phyloP scores from a whole-genome alignment of 257 asterid genomes.

The Hygrophila difformis region DNA sequence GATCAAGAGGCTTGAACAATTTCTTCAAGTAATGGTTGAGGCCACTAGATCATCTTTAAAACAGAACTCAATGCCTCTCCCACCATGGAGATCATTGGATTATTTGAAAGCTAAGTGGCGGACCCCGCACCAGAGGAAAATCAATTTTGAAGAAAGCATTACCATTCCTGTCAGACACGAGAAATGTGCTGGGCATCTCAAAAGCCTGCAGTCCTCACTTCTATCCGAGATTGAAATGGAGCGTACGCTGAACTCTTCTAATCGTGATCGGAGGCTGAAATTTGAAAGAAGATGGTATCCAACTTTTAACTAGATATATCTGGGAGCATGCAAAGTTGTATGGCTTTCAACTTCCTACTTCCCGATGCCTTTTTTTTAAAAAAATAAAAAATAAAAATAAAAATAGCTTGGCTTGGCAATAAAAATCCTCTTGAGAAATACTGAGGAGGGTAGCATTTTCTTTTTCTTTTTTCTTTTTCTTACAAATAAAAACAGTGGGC shows the following conservation, averaged over 20 bases:
- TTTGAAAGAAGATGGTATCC: conserved; percentile 24
- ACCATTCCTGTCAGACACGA: conserved; percentile 23
- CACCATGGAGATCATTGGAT: conserved; percentile 70
- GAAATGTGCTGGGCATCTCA: conserved; percentile 44
- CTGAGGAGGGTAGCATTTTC: too few species aligned
- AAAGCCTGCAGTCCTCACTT: conserved; percentile 33
- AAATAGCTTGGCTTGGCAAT: too few species aligned
- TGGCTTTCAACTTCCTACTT: too few species aligned
- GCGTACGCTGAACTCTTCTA: conserved; percentile 31
- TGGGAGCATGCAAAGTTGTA: too few species aligned
- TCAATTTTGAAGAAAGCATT: conserved; percentile 15
- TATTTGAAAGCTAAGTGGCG: conserved; percentile 68
- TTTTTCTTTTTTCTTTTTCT: too few species aligned
- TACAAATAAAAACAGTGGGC: too few species aligned
- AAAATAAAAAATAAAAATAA: too few species aligned
- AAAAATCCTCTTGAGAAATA: too few species aligned
- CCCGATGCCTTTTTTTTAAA: too few species aligned
- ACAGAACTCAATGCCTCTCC: conserved; percentile 79
- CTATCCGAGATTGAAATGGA: conserved; percentile 40
- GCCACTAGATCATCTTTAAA: conserved; percentile 63
- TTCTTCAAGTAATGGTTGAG: conserved; percentile 67
- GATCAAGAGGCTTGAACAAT: conserved; percentile 40
- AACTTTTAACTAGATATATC: not conserved
- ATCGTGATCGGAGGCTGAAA: conserved; percentile 25
- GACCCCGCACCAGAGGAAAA: conserved; percentile 37